Base-by-base conservation (phyloP, 495 filamentous ascomycete genomes). In the Hypoxylon fragiforme region DNA sequence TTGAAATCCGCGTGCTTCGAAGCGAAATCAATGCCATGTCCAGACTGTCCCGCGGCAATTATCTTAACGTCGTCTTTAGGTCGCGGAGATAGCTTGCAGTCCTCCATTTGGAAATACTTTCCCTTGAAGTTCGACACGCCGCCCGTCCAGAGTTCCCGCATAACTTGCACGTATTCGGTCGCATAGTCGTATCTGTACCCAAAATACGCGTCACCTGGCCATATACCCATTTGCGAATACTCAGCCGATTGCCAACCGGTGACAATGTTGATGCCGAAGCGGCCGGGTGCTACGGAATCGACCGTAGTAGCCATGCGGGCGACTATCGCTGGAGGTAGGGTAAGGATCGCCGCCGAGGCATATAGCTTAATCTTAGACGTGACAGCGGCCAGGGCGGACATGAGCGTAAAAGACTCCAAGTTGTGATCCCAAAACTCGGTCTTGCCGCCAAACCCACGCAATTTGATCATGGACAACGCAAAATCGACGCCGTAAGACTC, bases 361-460 rank as follows among this genome's bases (percentile, higher is more conserved):
- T 60, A 68, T n/a, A 80, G 72, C 7, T 75, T 75, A 24, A 80
- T 80, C 49, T 75, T 77, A 2, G 71, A 59, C 0, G 74, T 80
- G 5, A 77, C 72, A 1, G 70, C 60, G 0, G 74, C 76, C 0
- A 80, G 56, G 4, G 75, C 77, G 1, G 76, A 76, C 54, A 80
- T 73, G 1, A 78, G 64, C 3, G 76, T 80, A 54, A 80, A 80
- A 12, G 65, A 64, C 43, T 70, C 67, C 39, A 68, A 54, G 24
- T 62, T 64, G 39, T 68, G 57, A 24, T 70, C 67, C 67, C 67
- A 70, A 52, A 68, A 66, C 44, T 66, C 62, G 44, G 52, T 64
- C 49, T 68, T 66, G 5, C 67, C 65, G 30, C 67, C 65, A 47
- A 70, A 66, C 1, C 65, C 67, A 1, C 67, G 63, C 4, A 70